These are phyloP conservation scores for Metschnikowia arizonensis DNA, from an alignment of 805 yeast species.

Conservation along the genomic window DNA sequence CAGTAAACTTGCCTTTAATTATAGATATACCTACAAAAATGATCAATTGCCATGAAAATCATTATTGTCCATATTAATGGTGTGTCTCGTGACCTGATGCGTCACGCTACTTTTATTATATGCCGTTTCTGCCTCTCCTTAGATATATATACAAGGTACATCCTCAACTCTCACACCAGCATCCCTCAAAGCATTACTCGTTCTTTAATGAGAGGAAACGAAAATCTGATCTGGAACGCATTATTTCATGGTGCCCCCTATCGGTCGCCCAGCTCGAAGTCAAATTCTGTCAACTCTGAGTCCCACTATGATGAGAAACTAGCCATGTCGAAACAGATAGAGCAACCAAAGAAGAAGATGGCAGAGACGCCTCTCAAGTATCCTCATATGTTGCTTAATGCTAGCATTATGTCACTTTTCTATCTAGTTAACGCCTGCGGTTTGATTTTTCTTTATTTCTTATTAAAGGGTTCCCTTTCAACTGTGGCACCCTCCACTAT, in stretches of 20 bases:
- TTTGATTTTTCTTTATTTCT: not conserved
- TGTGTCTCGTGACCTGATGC: not conserved
- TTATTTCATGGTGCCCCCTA: constrained; percentile 11
- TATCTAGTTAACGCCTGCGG: not conserved
- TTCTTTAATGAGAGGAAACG: constrained; percentile 7
- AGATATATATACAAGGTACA: not conserved
- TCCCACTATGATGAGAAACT: not conserved
- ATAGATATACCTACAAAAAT: too few relatives aligned
- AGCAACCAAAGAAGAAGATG: not conserved
- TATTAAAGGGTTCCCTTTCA: not conserved
- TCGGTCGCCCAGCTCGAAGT: not conserved
- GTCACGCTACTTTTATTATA: not conserved
- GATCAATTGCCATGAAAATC: too few relatives aligned
- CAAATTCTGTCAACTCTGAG: not conserved
- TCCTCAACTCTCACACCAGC: not conserved
- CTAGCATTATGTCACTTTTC: not conserved
- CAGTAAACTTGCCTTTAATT: too few relatives aligned
- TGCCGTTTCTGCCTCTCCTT: not conserved
- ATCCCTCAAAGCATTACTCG: not conserved
- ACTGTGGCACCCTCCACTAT: not conserved
- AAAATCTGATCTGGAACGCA: constrained; percentile 18
- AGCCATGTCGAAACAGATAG: not conserved
- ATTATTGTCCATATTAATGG: not conserved
- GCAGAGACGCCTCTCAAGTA: not conserved
- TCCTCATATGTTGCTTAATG: not conserved